Evolutionary conservation across 306 rosid species (phyloP).

Genomic region (Cotoneaster glaucophyllus): DNA sequence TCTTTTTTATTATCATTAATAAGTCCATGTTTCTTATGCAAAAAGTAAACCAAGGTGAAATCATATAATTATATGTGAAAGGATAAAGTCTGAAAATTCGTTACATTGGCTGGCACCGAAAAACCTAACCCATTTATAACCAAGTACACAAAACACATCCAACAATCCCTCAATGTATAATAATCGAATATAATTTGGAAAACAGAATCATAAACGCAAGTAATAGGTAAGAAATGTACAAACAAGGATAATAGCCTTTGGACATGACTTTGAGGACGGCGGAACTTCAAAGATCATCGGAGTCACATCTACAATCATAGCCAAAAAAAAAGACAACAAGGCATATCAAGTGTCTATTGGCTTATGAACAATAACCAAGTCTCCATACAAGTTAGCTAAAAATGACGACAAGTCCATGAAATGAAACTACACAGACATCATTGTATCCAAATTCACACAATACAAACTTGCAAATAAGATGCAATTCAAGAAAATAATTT

Average conservation of each 20-base stretch:
- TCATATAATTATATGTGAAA: no score
- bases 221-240: slow-evolving; percentile 83
- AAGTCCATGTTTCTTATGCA: no score
- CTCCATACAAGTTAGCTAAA: neutral
- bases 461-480: neutral
- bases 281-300: slow-evolving; percentile 48
- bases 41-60: no score
- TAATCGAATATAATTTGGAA: no score
- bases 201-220: neutral
- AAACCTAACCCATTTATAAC: no score
- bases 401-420: neutral
- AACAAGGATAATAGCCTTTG: slow-evolving; percentile 89
- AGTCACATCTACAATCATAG: slow-evolving; percentile 51
- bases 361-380: neutral
- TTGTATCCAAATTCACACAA: neutral
- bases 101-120: no score
- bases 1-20: no score
- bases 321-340: neutral
- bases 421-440: neutral
- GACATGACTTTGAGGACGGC: slow-evolving; percentile 37
- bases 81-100: no score
- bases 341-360: neutral
- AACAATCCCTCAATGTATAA: no score
- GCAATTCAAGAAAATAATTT: neutral
- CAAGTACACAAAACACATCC: no score